Evolutionary conservation across 257 asterid species (phyloP).

Genomic region (Ilex aquifolium): DNA sequence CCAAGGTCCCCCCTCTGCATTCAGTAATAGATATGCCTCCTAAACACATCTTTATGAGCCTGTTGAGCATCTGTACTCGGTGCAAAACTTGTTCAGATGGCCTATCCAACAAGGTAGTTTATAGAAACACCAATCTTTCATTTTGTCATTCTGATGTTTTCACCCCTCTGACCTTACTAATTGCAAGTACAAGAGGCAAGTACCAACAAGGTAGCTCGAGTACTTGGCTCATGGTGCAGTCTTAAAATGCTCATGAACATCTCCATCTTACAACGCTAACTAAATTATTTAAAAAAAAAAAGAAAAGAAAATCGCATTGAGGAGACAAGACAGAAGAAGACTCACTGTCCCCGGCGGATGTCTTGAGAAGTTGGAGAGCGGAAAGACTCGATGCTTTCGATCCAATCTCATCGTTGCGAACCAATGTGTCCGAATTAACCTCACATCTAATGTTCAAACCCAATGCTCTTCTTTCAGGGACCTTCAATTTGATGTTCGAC

Average conservation of each 20-base stretch:
- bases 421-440: slow-evolving; percentile 15
- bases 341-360: slow-evolving; percentile 76
- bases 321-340: not conserved
- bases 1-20: too few species aligned
- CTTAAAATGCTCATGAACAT: not conserved
- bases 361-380: slow-evolving; percentile 73
- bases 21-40: too few species aligned
- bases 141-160: too few species aligned
- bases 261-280: not conserved
- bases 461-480: slow-evolving; percentile 19
- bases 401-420: slow-evolving; percentile 14
- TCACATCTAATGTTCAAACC: slow-evolving; percentile 47
- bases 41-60: too few species aligned
- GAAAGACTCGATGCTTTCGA: slow-evolving; percentile 51
- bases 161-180: too few species aligned
- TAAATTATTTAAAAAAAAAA: too few species aligned
- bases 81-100: too few species aligned
- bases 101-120: too few species aligned
- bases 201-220: too few species aligned
- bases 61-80: too few species aligned
- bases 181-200: too few species aligned
- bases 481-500: slow-evolving; percentile 22
- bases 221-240: not conserved
- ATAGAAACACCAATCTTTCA: too few species aligned
- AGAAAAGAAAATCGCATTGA: not conserved